These are phyloP conservation scores for Tieghemiomyces parasiticus DNA, from an alignment of 192 early-diverging fungal species.

Conservation along the genomic window DNA sequence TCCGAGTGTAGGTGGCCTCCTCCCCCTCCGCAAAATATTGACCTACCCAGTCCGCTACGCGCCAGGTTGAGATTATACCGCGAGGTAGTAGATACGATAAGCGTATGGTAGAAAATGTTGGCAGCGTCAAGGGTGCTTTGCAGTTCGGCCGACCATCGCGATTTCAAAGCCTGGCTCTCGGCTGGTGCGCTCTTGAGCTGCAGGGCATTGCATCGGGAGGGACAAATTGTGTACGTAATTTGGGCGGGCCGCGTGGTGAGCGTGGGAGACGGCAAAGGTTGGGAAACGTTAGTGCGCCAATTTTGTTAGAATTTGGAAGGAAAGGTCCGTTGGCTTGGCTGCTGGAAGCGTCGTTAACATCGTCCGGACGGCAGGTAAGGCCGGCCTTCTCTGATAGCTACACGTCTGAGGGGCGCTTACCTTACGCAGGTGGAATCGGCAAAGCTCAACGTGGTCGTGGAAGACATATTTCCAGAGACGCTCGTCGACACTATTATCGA, in stretches of 20 bases:
- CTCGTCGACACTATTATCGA: conserved; percentile 8
- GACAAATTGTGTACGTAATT: too few relatives aligned
- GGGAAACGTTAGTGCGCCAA: too few relatives aligned
- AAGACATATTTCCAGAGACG: conserved; percentile 10
- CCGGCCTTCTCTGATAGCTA: neutral
- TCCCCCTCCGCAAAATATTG: neutral
- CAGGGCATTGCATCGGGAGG: too few relatives aligned
- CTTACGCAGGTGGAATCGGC: conserved; percentile 2
- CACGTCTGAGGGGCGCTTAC: neutral
- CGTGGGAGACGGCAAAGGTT: too few relatives aligned
- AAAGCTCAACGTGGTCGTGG: conserved; percentile 9
- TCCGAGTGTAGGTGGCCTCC: neutral
- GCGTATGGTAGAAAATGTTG: neutral
- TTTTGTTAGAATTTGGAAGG: too few relatives aligned
- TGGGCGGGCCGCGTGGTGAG: too few relatives aligned
- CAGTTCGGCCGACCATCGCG: conserved; percentile 4
- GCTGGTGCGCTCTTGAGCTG: too few relatives aligned
- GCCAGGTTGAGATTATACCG: neutral
- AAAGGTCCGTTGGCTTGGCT: too few relatives aligned
- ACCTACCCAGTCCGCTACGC: neutral
- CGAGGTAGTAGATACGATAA: neutral
- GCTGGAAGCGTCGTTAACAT: too few relatives aligned
- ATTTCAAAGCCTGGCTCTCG: too few relatives aligned
- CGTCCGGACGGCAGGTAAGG: too few relatives aligned
- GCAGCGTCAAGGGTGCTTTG: conserved; percentile 1